Percentiles rank a stretch among this genome's conserved stretches.
These are phyloP conservation scores for Linaria vulgaris DNA, from an alignment of 257 asterid genomes.

Conservation along the genomic window DNA sequence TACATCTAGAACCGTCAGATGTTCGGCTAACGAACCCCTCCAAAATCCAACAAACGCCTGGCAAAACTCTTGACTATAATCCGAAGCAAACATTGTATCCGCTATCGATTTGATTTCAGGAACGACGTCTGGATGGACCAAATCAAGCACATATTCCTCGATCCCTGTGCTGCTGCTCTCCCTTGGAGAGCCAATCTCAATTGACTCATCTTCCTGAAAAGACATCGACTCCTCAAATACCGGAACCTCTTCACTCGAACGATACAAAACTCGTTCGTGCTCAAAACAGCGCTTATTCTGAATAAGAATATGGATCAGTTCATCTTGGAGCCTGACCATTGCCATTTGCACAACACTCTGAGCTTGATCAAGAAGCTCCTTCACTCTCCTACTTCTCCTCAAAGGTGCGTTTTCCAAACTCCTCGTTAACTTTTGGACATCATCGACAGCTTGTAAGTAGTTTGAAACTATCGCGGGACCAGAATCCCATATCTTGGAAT, in stretches of 20 bases:
- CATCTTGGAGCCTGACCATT: constrained; percentile 57
- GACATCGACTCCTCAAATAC: constrained; percentile 39
- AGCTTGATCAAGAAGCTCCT: constrained; percentile 39
- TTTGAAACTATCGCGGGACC: constrained; percentile 29
- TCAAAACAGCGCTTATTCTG: constrained; percentile 46
- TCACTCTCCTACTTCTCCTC: constrained; percentile 21
- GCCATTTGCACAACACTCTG: constrained; percentile 44
- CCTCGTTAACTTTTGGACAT: constrained; percentile 33
- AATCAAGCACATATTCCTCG: constrained; percentile 46
- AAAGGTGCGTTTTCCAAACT: constrained; percentile 27
- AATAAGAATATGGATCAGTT: constrained; percentile 43
- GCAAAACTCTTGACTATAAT: constrained; percentile 48
- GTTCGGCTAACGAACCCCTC: constrained; percentile 45
- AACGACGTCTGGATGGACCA: constrained; percentile 53
- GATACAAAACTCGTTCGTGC: constrained; percentile 26
- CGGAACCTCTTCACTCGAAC: constrained; percentile 25
- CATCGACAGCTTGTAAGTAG: constrained; percentile 49
- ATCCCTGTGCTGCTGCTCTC: constrained; percentile 40
- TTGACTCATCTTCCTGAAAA: constrained; percentile 50
- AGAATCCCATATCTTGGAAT: constrained; percentile 46
- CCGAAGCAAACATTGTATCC: constrained; percentile 45
- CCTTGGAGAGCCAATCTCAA: constrained; percentile 32
- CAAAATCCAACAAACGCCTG: constrained; percentile 46
- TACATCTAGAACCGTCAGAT: constrained; percentile 35
- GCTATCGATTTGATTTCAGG: constrained; percentile 57